Percentiles rank a stretch among this genome's conserved stretches.
Conservation (phyloP, 2,329 filamentous ascomycete species). For the Colletotrichum orchidophilum region DNA sequence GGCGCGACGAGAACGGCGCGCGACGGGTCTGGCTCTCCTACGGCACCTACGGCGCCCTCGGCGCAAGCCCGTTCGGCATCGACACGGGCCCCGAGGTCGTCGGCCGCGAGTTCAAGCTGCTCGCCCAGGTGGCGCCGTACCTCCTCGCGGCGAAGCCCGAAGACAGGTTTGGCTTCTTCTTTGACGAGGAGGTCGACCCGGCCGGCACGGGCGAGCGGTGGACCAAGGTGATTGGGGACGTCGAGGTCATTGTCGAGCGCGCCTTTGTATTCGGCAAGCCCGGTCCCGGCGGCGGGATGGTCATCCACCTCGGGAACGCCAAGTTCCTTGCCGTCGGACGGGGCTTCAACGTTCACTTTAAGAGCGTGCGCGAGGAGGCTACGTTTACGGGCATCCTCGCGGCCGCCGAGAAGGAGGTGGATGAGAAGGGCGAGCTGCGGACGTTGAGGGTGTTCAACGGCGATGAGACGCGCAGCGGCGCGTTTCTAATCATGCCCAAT, state of each 20-base stretch:
- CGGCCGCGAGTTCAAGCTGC: conserved; percentile 44
- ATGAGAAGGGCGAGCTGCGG: conserved; percentile 42
- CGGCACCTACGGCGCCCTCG: conserved; percentile 50
- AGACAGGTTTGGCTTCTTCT: conserved; percentile 48
- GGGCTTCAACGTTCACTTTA: conserved; percentile 49
- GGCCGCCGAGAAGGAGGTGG: conserved; percentile 48
- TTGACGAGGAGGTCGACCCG: conserved; percentile 45
- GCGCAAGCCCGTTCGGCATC: conserved; percentile 51
- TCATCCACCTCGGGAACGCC: conserved; percentile 47
- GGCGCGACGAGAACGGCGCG: conserved; percentile 56
- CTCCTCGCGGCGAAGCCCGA: conserved; percentile 42
- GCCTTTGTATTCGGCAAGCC: conserved; percentile 52
- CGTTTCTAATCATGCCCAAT: conserved; percentile 63
- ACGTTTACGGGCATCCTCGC: conserved; percentile 50
- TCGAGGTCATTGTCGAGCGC: conserved; percentile 48
- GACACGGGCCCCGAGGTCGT: conserved; percentile 45
- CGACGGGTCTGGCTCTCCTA: conserved; percentile 53
- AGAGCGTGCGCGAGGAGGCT: conserved; percentile 41
- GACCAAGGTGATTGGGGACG: conserved; percentile 42
- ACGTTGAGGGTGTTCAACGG: conserved; percentile 49
- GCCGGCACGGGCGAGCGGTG: conserved; percentile 39
- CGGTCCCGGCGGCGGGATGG: conserved; percentile 48
- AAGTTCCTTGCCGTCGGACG: conserved; percentile 49
- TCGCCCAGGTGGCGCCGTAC: conserved; percentile 39
- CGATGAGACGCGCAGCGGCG: conserved; percentile 54